These are phyloP conservation scores for Daldinia loculata DNA, from an alignment of 495 filamentous ascomycete species.

Conservation along the genomic window DNA sequence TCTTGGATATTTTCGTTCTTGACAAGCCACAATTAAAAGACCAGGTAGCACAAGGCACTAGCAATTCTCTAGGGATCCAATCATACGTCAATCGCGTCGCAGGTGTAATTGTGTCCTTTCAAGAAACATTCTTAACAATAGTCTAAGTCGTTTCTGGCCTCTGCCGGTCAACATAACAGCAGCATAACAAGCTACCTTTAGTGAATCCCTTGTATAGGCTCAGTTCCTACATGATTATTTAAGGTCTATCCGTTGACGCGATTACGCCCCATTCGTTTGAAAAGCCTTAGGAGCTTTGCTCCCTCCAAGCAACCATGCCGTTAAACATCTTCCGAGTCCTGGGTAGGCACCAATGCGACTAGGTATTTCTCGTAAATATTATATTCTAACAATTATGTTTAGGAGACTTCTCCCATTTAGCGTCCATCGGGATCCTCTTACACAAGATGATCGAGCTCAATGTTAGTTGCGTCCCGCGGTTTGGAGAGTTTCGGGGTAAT, in stretches of 20 bases:
- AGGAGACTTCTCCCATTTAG: conserved; percentile 95
- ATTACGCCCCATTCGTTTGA: background rate
- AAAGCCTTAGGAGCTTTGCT: conserved; percentile 43
- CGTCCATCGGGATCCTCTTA: conserved; percentile 92
- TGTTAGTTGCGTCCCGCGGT: conserved; percentile 59
- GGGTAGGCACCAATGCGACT: conserved; percentile 62
- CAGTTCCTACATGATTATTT: conserved; percentile 6
- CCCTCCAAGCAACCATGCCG: conserved; percentile 61
- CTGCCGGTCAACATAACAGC: conserved; percentile 12
- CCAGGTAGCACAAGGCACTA: background rate
- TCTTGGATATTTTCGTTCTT: conserved; percentile 32
- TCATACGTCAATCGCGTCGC: conserved; percentile 47
- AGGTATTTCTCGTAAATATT: background rate
- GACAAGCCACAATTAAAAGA: conserved; percentile 4
- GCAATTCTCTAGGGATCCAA: conserved; percentile 42
- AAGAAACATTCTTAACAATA: conserved; percentile 21
- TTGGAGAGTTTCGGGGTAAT: conserved; percentile 4
- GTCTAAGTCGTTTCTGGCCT: background rate
- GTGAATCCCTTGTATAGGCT: conserved; percentile 14
- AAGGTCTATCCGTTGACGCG: background rate
- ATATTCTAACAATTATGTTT: conserved; percentile 24
- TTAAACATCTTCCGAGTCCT: conserved; percentile 85
- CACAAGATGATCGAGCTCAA: conserved; percentile 94
- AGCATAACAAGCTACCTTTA: background rate
- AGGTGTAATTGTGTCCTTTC: conserved; percentile 40